Conservation (phyloP, 2,329 filamentous ascomycete genomes). For the Fusarium euwallaceae region DNA sequence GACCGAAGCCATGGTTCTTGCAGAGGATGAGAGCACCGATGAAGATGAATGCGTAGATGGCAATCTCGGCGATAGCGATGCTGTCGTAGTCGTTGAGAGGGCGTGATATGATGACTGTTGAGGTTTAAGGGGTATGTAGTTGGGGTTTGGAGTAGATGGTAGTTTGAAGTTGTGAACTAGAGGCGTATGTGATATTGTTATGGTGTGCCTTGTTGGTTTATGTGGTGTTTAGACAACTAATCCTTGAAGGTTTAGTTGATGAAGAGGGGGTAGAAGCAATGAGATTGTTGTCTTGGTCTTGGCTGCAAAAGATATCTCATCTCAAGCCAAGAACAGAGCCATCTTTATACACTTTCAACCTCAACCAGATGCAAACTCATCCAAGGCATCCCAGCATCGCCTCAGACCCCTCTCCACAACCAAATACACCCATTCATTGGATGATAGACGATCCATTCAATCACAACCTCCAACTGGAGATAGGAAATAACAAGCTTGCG, state of each 20-base stretch:
- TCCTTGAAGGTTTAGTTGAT: background rate
- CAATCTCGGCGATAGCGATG: slow-evolving; percentile 51
- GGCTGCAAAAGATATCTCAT: background rate
- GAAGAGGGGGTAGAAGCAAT: background rate
- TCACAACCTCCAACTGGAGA: background rate
- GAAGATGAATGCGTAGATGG: slow-evolving; percentile 49
- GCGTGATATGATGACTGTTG: slow-evolving; percentile 32
- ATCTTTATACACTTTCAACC: slow-evolving; percentile 29
- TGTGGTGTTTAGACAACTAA: background rate
- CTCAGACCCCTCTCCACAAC: background rate
- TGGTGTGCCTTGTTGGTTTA: background rate
- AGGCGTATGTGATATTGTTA: background rate
- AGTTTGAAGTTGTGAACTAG: background rate
- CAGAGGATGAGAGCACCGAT: slow-evolving; percentile 57
- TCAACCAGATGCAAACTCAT: slow-evolving; percentile 2
- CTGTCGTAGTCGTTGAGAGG: slow-evolving; percentile 48
- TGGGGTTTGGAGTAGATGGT: background rate
- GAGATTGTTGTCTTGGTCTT: slow-evolving; percentile 2
- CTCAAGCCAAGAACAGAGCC: background rate
- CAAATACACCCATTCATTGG: background rate
- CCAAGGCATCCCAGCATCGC: slow-evolving; percentile 29
- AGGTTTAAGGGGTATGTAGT: background rate
- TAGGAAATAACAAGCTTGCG: background rate
- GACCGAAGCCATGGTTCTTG: slow-evolving; percentile 62
- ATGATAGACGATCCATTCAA: background rate